These are phyloP conservation scores for Oenanthe javanica DNA, from an alignment of 140 eudicot species.

Conservation along the genomic window DNA sequence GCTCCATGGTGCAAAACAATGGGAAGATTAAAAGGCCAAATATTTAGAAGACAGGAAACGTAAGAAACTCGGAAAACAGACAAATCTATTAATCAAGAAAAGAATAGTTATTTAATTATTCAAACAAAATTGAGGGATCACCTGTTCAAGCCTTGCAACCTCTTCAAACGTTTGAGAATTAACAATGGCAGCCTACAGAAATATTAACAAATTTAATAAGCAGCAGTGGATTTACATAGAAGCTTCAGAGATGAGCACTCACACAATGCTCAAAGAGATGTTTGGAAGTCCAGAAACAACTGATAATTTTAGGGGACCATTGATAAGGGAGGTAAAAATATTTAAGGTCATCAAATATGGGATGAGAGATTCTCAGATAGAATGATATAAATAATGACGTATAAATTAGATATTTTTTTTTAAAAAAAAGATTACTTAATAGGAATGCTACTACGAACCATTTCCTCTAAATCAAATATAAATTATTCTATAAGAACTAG, in stretches of 20 bases:
- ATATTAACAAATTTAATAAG: not conserved
- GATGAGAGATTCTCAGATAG: too few species aligned
- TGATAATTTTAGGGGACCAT: not conserved
- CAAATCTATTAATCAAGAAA: not conserved
- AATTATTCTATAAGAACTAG: too few species aligned
- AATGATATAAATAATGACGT: too few species aligned
- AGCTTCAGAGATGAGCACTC: not conserved
- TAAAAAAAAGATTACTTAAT: too few species aligned
- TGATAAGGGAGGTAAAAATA: too few species aligned
- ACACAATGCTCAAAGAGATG: not conserved
- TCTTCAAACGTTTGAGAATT: constrained; percentile 97
- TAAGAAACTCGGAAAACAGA: not conserved
- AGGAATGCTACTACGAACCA: too few species aligned
- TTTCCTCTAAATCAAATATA: too few species aligned
- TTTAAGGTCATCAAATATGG: too few species aligned
- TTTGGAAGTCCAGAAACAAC: not conserved
- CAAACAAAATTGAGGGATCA: constrained; percentile 13
- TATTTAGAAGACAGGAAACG: not conserved
- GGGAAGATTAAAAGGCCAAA: not conserved
- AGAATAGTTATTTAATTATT: not conserved
- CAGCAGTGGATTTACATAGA: not conserved
- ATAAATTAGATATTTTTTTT: too few species aligned
- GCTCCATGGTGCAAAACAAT: constrained; percentile 10
- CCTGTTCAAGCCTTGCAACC: constrained; percentile 98
- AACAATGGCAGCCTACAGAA: constrained; percentile 87